Conservation (phyloP, 2,329 filamentous ascomycete genomes). For the Colletotrichum eremochloae region DNA sequence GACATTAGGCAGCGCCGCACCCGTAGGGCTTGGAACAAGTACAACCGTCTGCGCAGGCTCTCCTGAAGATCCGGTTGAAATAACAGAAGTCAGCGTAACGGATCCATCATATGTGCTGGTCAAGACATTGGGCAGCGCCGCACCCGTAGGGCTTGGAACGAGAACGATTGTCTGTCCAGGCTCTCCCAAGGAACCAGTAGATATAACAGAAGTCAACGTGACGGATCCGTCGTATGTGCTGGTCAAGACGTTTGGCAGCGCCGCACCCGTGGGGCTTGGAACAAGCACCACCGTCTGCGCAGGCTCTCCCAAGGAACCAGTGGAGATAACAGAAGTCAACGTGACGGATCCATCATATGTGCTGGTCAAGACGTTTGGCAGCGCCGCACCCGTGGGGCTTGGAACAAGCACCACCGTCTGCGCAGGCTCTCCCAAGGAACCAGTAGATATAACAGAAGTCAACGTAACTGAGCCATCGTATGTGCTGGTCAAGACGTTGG, state of each 20-base stretch:
- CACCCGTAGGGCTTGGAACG: background rate
- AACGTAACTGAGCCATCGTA: conserved; percentile 17
- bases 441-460: conserved; percentile 4
- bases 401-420: conserved; percentile 22
- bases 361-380: background rate
- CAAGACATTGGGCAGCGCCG: background rate
- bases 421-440: background rate
- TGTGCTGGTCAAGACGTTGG: conserved; percentile 25
- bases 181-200: background rate
- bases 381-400: background rate
- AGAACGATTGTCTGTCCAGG: conserved; percentile 7
- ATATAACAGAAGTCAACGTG: conserved; percentile 1
- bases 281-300: conserved; percentile 15
- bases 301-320: conserved; percentile 7
- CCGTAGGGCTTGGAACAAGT: too few species aligned
- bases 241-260: conserved; percentile 8
- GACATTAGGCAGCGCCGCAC: too few species aligned
- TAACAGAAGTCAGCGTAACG: conserved; percentile 13
- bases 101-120: conserved; percentile 31
- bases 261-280: background rate
- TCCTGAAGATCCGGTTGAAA: background rate
- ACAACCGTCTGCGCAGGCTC: conserved; percentile 10
- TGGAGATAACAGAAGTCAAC: background rate
- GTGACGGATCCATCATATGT: conserved; percentile 17
- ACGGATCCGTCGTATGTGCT: conserved; percentile 24